Percentiles rank a stretch among this genome's conserved stretches.
phyloP scores from a whole-genome alignment of 129 eudicot species.

The Daucus carota region DNA sequence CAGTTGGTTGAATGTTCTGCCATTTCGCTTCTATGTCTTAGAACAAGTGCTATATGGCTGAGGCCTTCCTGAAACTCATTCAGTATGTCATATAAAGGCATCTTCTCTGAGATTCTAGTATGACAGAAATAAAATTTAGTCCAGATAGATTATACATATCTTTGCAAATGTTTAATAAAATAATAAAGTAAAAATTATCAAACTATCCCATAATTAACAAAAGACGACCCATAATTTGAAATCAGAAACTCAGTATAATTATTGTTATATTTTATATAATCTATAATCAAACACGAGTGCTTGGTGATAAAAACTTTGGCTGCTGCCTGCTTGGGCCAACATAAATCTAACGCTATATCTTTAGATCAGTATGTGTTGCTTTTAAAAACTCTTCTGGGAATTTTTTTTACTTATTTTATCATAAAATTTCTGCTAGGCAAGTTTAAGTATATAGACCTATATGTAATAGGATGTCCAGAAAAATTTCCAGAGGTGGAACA shows the following conservation, averaged over 20 bases:
- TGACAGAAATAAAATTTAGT: slow-evolving; percentile 2
- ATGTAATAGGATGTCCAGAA: neutral
- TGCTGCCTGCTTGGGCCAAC: neutral
- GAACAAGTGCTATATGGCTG: slow-evolving; percentile 77
- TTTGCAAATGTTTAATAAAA: neutral
- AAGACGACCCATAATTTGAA: neutral
- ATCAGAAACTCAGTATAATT: neutral
- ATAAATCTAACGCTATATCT: neutral
- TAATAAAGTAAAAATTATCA: neutral
- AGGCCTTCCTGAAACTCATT: slow-evolving; percentile 74
- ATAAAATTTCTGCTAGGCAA: neutral
- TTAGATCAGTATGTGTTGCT: neutral
- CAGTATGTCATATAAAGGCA: slow-evolving; percentile 69
- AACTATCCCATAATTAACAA: neutral
- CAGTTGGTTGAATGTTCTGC: slow-evolving; percentile 23
- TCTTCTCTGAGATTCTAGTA: slow-evolving; percentile 41
- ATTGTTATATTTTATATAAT: too few species aligned
- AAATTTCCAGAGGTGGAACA: neutral
- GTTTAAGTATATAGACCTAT: neutral
- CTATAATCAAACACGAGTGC: neutral
- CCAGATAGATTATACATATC: neutral
- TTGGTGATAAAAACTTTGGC: neutral
- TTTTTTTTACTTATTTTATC: neutral
- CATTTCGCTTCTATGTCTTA: slow-evolving; percentile 29
- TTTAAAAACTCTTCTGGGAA: too few species aligned